Base-by-base conservation (phyloP, 164 flowering plant genomes). In the Sextonia rubra region DNA sequence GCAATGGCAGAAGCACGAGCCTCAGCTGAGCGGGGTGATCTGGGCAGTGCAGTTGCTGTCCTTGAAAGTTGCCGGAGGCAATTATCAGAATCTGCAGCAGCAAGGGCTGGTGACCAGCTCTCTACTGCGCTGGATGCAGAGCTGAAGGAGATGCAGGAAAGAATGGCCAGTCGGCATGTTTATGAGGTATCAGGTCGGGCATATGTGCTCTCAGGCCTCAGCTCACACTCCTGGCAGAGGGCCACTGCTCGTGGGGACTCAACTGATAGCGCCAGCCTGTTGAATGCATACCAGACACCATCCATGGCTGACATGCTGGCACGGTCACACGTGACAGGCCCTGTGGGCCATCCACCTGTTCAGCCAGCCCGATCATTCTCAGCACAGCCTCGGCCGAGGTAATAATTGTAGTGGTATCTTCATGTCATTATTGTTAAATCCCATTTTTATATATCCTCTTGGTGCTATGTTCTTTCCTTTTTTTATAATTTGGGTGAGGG, bases 151-250 rank as follows among this genome's bases (percentile, higher is more conserved):
- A 90, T 91, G 96, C 90, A 87, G 66, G 97, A 90, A 48, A 90
- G 97, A 76, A 93, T 95, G 99, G 88, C 89, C 2, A 93, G 73
- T 74, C 86, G 88, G 18, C 87, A 70, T 0, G 81, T 87, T 8
- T 95, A 95, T 22, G 99, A 95, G 77, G 70, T 88, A 29, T 86
- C 94, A 0, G 99, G 99, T 18, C 80, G 99, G 77, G 97, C 99
- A 8, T 95, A 93, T 77, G 90, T 91, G 11, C 77, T 95, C 24
- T 93, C 99, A 1, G 99, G 99, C 47, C 70, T 95, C 85, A 93
- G 98, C 82, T 95, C 99, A 20, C 99, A 95, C 76, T 91, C 98
- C 49, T 93, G 92, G 97, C 98, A 95, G 79, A 83, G 99, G 66
- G 99, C 99, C 66, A 95, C 98, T 2, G 90, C 98, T 17, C 77